A percentile compares a stretch with the other conserved stretches of the same genome.
Conservation (phyloP, 148 eudicot species). For the Chenopodium formosanum region DNA sequence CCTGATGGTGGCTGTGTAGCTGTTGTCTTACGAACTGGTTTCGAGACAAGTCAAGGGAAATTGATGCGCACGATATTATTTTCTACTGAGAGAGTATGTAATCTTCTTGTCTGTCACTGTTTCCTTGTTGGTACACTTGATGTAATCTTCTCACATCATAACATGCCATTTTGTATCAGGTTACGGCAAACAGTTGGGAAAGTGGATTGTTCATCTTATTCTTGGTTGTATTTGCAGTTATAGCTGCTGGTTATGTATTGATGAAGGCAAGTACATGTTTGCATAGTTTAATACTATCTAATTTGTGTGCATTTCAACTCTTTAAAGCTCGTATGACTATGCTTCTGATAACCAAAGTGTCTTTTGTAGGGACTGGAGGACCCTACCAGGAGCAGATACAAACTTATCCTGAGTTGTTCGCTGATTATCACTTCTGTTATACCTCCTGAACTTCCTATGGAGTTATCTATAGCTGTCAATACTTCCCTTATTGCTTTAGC, state of each 20-base stretch:
- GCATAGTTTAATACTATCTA: not conserved
- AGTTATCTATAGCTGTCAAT: constrained; percentile 95
- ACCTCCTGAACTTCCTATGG: constrained; percentile 99
- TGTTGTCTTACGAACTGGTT: constrained; percentile 93
- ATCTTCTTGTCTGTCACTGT: constrained; percentile 2
- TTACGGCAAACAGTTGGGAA: constrained; percentile 99
- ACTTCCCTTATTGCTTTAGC: constrained; percentile 96
- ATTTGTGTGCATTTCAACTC: not conserved
- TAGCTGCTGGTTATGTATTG: constrained; percentile 98
- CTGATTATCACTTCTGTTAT: constrained; percentile 95
- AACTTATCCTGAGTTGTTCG: constrained; percentile 89
- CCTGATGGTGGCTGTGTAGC: constrained; percentile 99
- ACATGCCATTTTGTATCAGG: constrained; percentile 41
- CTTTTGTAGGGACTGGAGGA: constrained; percentile 86
- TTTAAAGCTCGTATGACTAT: not conserved
- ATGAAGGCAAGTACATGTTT: constrained; percentile 62
- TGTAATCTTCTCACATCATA: constrained; percentile 1
- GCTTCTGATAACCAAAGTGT: constrained; percentile 16
- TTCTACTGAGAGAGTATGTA: constrained; percentile 92
- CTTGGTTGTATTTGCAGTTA: constrained; percentile 88
- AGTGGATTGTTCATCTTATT: constrained; percentile 94
- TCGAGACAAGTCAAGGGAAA: constrained; percentile 98
- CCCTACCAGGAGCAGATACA: constrained; percentile 97
- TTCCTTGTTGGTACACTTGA: not conserved
- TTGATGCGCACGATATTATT: constrained; percentile 95